phyloP scores from a whole-genome alignment of 2,329 filamentous ascomycete species.

The Curvularia sp. region DNA sequence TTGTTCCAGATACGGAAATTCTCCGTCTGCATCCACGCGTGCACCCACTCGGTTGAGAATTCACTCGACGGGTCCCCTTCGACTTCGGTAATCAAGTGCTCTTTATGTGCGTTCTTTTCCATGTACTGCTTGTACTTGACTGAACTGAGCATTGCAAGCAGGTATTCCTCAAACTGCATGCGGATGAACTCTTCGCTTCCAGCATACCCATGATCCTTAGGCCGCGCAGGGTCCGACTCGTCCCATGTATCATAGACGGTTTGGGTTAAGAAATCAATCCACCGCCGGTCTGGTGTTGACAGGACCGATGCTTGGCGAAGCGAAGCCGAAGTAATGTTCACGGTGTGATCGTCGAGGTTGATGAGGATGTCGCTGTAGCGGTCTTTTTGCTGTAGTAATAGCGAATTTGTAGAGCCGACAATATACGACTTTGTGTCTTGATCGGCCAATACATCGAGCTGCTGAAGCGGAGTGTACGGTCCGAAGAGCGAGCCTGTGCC shows the following conservation, averaged over 20 bases:
- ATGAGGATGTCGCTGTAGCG: slow-evolving; percentile 96
- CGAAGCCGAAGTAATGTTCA: slow-evolving; percentile 82
- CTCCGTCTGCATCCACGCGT: slow-evolving; percentile 85
- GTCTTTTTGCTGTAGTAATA: slow-evolving; percentile 92
- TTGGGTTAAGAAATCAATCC: slow-evolving; percentile 95
- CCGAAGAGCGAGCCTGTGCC: slow-evolving; percentile 96
- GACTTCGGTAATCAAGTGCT: slow-evolving; percentile 66
- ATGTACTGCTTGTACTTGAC: slow-evolving; percentile 79
- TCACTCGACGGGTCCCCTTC: slow-evolving; percentile 86
- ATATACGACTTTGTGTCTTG: slow-evolving; percentile 96
- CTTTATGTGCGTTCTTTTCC: slow-evolving; percentile 56
- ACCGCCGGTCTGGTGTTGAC: slow-evolving; percentile 85
- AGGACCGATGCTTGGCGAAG: slow-evolving; percentile 77
- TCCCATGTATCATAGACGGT: slow-evolving; percentile 98
- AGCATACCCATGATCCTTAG: slow-evolving; percentile 93
- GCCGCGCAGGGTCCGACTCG: slow-evolving; percentile 81
- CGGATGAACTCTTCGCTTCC: slow-evolving; percentile 98
- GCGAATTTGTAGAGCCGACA: slow-evolving; percentile 93
- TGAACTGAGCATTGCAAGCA: slow-evolving; percentile 84
- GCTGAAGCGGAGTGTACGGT: slow-evolving; percentile 94
- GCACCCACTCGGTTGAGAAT: slow-evolving; percentile 83
- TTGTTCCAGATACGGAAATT: slow-evolving; percentile 90
- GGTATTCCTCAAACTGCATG: slow-evolving; percentile 95
- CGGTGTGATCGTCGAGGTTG: slow-evolving; percentile 87
- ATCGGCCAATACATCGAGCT: slow-evolving; percentile 92